Percentiles rank a stretch among this genome's conserved stretches.
phyloP scores from a whole-genome alignment of 73 alveolate genomes.

The Halteria grandinella region DNA sequence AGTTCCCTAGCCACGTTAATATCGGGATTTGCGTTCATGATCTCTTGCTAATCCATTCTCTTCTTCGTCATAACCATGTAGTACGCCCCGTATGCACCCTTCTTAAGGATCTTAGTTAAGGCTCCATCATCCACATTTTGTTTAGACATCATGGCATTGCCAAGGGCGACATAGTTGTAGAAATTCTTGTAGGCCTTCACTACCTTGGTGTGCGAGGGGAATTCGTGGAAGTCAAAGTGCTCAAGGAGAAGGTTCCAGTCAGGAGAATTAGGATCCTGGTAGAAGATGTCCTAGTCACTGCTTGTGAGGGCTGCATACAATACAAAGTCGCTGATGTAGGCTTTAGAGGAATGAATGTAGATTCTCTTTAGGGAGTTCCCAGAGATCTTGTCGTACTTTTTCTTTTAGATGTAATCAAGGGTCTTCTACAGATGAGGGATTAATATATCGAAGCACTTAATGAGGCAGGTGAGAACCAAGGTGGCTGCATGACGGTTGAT shows the following conservation, averaged over 20 bases:
- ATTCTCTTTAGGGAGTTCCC: not conserved
- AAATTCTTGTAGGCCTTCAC: constrained; percentile 36
- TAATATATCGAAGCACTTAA: constrained; percentile 13
- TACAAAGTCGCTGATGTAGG: constrained; percentile 13
- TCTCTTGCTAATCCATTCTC: constrained; percentile 21
- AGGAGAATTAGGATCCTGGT: not conserved
- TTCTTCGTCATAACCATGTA: constrained; percentile 40
- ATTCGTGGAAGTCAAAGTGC: not conserved
- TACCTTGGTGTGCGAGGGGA: not conserved
- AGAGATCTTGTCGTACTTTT: not conserved
- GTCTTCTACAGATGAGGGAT: not conserved
- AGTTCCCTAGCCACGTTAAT: constrained; percentile 19
- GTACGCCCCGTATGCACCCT: constrained; percentile 23
- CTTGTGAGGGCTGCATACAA: constrained; percentile 3
- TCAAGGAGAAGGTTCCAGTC: not conserved
- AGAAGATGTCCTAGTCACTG: constrained; percentile 12
- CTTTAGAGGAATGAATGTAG: constrained; percentile 17
- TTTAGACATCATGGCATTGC: constrained; percentile 17
- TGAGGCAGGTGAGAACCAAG: constrained; percentile 19
- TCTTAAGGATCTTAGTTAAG: not conserved
- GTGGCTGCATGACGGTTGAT: constrained; percentile 39
- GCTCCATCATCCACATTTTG: not conserved
- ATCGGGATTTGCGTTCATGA: constrained; percentile 47
- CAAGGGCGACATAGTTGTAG: constrained; percentile 7
- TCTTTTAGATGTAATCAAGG: not conserved